Evolutionary conservation across 345 rosid species (phyloP).

Genomic region (Corchorus olitorius): DNA sequence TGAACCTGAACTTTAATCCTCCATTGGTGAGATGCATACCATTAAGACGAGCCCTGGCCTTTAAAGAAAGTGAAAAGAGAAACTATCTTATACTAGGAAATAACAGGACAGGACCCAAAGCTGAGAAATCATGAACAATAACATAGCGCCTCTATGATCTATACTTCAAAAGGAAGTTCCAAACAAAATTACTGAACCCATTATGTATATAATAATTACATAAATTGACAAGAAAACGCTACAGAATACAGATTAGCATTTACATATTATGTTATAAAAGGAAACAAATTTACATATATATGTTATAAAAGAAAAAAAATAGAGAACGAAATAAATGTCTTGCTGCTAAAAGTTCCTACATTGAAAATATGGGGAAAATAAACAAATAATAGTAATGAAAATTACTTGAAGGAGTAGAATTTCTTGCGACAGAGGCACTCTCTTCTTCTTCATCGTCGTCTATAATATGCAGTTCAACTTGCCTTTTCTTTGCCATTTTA

Average conservation of each 20-base stretch:
- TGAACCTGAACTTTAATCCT: not conserved
- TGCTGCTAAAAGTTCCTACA: not conserved
- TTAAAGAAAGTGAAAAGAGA: not conserved
- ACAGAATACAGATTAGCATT: not conserved
- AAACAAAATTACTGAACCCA: not conserved
- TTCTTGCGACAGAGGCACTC: not conserved
- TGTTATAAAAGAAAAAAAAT: no score
- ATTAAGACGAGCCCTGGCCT: not conserved
- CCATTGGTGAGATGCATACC: not conserved
- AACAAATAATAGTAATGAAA: not conserved
- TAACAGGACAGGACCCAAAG: not conserved
- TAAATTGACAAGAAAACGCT: not conserved
- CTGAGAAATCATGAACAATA: not conserved
- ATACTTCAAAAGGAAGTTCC: not conserved
- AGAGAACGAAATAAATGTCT: not conserved
- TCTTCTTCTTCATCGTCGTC: not conserved
- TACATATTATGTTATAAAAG: no score
- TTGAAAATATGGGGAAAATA: not conserved
- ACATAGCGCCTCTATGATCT: no score
- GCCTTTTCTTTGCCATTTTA: not conserved
- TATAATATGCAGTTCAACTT: not conserved
- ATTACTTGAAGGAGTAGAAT: conserved; percentile 7
- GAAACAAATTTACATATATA: no score
- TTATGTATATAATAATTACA: not conserved
- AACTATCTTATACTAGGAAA: not conserved